These are phyloP conservation scores for Blastobotrys chiropterorum DNA, from an alignment of 805 yeast genomes.

Conservation along the genomic window DNA sequence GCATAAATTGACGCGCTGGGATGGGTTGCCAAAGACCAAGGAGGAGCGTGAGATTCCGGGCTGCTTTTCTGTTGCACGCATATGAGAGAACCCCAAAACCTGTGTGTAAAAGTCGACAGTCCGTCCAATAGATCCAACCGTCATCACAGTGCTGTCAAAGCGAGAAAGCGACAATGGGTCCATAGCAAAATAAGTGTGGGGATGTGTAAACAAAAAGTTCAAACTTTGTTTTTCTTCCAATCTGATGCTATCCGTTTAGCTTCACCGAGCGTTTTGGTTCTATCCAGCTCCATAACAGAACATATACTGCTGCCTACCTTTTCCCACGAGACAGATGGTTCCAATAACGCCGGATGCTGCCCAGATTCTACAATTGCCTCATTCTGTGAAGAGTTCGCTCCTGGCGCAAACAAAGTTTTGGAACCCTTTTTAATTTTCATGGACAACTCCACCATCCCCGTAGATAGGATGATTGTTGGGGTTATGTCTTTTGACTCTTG, in stretches of 20 bases:
- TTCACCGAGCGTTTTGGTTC: background rate
- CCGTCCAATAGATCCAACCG: background rate
- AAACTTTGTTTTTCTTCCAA: background rate
- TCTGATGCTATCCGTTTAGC: background rate
- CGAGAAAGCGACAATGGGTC: background rate
- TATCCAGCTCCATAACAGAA: background rate
- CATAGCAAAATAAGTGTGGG: background rate
- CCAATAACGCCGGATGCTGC: background rate
- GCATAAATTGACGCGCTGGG: background rate
- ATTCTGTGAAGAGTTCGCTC: background rate
- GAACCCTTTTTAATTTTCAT: slow-evolving; percentile 5
- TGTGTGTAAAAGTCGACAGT: background rate
- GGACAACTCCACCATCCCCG: slow-evolving; percentile 15
- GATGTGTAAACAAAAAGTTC: background rate
- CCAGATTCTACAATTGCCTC: background rate
- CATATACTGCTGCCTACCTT: background rate
- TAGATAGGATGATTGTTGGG: slow-evolving; percentile 9
- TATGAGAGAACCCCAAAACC: background rate
- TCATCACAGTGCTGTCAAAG: background rate
- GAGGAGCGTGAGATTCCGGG: background rate
- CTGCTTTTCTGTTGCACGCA: background rate
- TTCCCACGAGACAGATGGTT: background rate
- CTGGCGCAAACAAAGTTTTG: background rate
- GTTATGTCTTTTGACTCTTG: slow-evolving; percentile 13
- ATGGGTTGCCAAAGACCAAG: background rate